Evolutionary conservation across 345 rosid species (phyloP).

Genomic region (Dovyalis caffra): DNA sequence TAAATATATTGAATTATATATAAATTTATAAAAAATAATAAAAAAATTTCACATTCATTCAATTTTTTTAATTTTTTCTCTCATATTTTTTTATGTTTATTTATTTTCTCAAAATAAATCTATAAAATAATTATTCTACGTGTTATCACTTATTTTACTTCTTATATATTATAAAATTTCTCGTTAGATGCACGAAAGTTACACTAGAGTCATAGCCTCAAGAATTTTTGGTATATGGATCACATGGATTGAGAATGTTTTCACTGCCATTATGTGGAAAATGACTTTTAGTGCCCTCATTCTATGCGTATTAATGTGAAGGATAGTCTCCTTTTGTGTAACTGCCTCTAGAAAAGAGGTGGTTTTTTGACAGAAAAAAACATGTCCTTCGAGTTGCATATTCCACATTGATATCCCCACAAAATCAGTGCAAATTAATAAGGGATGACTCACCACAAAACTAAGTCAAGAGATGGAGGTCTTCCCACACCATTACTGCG

Average conservation of each 20-base stretch:
- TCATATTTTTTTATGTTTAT: too few relatives aligned
- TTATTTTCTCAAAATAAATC: too few relatives aligned
- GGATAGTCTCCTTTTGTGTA: background rate
- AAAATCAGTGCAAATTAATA: conserved; percentile 29
- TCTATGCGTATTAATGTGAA: background rate
- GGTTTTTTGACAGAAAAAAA: background rate
- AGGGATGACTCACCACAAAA: background rate
- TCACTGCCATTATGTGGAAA: background rate
- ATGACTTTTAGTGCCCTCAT: background rate
- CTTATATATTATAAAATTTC: too few relatives aligned
- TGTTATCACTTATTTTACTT: too few relatives aligned
- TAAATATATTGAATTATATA: too few relatives aligned
- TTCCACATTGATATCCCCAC: conserved; percentile 11
- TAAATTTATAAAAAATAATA: too few relatives aligned
- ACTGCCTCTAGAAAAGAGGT: conserved; percentile 15
- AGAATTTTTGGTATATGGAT: conserved; percentile 23
- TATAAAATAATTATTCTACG: too few relatives aligned
- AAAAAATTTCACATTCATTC: too few relatives aligned
- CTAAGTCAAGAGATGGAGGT: background rate
- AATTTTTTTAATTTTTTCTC: too few relatives aligned
- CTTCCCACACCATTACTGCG: background rate
- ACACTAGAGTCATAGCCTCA: conserved; percentile 15
- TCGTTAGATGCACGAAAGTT: conserved; percentile 12
- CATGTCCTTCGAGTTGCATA: background rate
- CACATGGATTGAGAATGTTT: conserved; percentile 21